Conservation (phyloP, 1,284 basidiomycete species). For the Pascua guehoae region DNA sequence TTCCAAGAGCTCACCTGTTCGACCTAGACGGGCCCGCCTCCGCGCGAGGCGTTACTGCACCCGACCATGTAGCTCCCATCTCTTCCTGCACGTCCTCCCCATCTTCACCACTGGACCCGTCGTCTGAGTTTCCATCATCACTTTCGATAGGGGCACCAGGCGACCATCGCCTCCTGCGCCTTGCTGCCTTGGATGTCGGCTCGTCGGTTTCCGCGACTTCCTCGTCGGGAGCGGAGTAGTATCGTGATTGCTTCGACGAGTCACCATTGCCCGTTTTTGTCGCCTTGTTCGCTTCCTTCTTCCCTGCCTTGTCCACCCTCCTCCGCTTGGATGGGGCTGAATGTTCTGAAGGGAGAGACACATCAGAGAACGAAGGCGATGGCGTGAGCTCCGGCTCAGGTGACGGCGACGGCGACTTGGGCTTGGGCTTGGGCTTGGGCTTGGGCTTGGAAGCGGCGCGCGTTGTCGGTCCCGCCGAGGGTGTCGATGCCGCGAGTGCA, state of each 20-base stretch:
- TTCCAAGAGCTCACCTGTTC: slow-evolving; percentile 4
- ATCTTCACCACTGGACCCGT: slow-evolving; percentile 7
- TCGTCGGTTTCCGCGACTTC: too few species aligned
- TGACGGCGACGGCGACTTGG: background rate
- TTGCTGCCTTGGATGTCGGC: background rate
- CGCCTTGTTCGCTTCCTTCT: slow-evolving; percentile 7
- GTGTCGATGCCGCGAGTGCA: background rate
- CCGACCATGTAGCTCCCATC: slow-evolving; percentile 27
- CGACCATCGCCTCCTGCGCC: slow-evolving; percentile 24
- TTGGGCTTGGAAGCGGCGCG: background rate
- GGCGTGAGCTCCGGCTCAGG: too few species aligned
- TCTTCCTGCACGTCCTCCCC: slow-evolving; percentile 14
- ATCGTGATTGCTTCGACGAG: too few species aligned
- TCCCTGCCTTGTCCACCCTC: background rate
- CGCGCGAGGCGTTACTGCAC: slow-evolving; percentile 14
- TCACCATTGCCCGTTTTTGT: background rate
- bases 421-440: background rate
- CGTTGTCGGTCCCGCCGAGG: background rate
- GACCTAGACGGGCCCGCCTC: slow-evolving; percentile 8
- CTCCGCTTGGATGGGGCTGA: slow-evolving; percentile 7
- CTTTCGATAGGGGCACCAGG: slow-evolving; percentile 27
- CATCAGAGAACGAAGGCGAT: too few species aligned
- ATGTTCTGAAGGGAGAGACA: too few species aligned
- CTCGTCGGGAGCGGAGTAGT: too few species aligned
- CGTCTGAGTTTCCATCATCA: slow-evolving; percentile 6